These are phyloP conservation scores for Camptophora hylomeconis DNA, from an alignment of 2,329 filamentous ascomycete genomes.

Conservation along the genomic window DNA sequence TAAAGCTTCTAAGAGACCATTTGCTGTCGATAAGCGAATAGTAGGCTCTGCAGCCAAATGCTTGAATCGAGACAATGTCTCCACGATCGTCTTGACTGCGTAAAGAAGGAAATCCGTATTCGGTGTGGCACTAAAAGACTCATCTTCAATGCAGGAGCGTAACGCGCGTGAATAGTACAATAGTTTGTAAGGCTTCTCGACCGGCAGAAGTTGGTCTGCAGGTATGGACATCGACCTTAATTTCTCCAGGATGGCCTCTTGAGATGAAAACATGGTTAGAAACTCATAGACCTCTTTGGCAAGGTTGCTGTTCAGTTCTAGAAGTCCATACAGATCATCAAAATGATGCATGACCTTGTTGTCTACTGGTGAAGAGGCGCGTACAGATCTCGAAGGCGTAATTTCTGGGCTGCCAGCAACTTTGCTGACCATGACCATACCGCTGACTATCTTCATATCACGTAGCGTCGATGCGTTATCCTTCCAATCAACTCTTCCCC, in stretches of 20 bases:
- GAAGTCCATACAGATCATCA: slow-evolving; percentile 66
- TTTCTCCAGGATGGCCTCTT: slow-evolving; percentile 46
- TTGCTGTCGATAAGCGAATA: slow-evolving; percentile 37
- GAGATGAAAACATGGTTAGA: slow-evolving; percentile 55
- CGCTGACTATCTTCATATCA: slow-evolving; percentile 28
- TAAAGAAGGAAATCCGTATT: slow-evolving; percentile 27
- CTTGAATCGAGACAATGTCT: slow-evolving; percentile 46
- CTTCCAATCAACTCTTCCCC: slow-evolving; percentile 9
- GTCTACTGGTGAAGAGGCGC: slow-evolving; percentile 46
- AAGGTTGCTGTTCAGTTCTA: slow-evolving; percentile 58
- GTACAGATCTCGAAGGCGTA: slow-evolving; percentile 30
- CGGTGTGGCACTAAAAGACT: slow-evolving; percentile 25
- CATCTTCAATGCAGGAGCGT: slow-evolving; percentile 44
- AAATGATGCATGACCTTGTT: slow-evolving; percentile 71
- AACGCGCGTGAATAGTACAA: slow-evolving; percentile 61
- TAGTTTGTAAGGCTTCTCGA: slow-evolving; percentile 56
- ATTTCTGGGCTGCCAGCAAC: slow-evolving; percentile 14
- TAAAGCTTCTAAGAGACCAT: slow-evolving; percentile 45
- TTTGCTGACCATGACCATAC: slow-evolving; percentile 24
- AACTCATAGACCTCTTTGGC: slow-evolving; percentile 62
- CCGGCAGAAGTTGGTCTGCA: slow-evolving; percentile 52
- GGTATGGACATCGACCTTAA: slow-evolving; percentile 43
- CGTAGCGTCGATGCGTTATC: slow-evolving; percentile 11
- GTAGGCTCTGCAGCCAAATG: slow-evolving; percentile 35
- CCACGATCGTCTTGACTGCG: slow-evolving; percentile 42